Base-by-base conservation (phyloP, 441 rosid genomes). In the Heliophila coronopifolia region DNA sequence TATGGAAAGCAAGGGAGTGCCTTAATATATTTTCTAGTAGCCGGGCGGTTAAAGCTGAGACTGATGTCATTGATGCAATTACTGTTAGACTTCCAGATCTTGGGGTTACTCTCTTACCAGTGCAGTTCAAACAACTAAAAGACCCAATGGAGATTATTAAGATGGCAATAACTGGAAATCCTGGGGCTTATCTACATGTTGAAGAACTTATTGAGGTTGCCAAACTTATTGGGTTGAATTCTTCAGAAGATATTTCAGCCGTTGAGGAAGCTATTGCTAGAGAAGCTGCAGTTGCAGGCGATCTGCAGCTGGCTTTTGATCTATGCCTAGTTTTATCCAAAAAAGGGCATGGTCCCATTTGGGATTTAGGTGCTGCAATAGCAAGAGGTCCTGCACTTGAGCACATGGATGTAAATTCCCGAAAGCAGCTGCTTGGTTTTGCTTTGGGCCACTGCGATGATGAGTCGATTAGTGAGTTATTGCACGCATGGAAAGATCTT, bases 311-410 rank as follows among this genome's bases (percentile, higher is more conserved):
- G 64, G 99, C 99, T 44, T 93, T 80, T 75, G 99, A 89, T 78
- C 79, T 86, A 39, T 86, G 97, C 74, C 81, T 84, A 66, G 76
- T 63, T 70, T 73, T 93, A 68, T 73, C 86, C 24, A 93, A 68
- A 65, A 89, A 93, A 60, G 99, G 99, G 42, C 94, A 93, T 49
- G 99, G 94, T 72, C 79, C 69, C 16, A 67, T 89, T 71, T 93
- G 99, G 99, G 99, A 93, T 70, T 75, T 93, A 65, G 86, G 93
- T 76, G 93, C 95, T 67, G 97, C 99, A 70, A 86, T 93, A 58
- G 99, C 97, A 35, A 89, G 94, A 66, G 97, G 97, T 65, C 97
- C 94, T 65, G 81, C 86, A 48, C 94, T 89, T 67, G 95, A 86
- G 52, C 52, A 54, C 52, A 89, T 93, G 86, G 97, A 86, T 58